phyloP scores from a whole-genome alignment of 805 yeast species.

The Alloascoidea hylecoeti region DNA sequence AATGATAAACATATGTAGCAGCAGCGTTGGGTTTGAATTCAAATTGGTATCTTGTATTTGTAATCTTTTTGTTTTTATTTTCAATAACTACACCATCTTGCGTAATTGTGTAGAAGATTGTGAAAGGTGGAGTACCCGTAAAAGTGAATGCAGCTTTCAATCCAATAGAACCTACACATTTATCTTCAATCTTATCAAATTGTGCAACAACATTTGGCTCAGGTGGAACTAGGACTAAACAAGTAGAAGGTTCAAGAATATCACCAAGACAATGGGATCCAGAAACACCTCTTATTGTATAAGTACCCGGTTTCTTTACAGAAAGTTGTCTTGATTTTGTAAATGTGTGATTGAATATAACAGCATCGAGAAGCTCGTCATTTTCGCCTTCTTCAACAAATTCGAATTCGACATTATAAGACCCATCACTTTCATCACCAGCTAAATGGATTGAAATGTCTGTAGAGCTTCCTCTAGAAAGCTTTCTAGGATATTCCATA shows the following conservation, averaged over 20 bases:
- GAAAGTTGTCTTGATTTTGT: conserved; percentile 12
- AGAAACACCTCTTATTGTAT: conserved; percentile 34
- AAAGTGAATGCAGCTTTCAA: conserved; percentile 54
- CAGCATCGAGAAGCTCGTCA: conserved; percentile 8
- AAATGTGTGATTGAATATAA: conserved; percentile 15
- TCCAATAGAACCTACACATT: conserved; percentile 90
- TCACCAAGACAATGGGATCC: conserved; percentile 59
- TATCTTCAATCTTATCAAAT: conserved; percentile 53
- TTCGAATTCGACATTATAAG: conserved; percentile 25
- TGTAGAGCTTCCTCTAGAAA: conserved; percentile 13
- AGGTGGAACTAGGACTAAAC: conserved; percentile 43
- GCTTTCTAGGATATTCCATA: conserved; percentile 15
- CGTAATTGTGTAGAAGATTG: conserved; percentile 41
- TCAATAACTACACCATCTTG: conserved; percentile 18
- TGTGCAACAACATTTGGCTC: conserved; percentile 30
- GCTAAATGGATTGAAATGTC: conserved; percentile 9
- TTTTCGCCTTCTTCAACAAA: conserved; percentile 16
- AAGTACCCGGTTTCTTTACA: conserved; percentile 52
- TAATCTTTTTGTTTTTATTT: conserved; percentile 15
- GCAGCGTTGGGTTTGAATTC: conserved; percentile 66
- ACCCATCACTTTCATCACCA: conserved; percentile 25
- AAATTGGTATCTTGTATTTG: conserved; percentile 34
- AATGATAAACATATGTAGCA: conserved; percentile 69
- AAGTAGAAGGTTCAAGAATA: conserved; percentile 37
- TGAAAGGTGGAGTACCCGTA: conserved; percentile 75